Base-by-base conservation (phyloP, 768 basidiomycete genomes). In the Rickenella mellea region DNA sequence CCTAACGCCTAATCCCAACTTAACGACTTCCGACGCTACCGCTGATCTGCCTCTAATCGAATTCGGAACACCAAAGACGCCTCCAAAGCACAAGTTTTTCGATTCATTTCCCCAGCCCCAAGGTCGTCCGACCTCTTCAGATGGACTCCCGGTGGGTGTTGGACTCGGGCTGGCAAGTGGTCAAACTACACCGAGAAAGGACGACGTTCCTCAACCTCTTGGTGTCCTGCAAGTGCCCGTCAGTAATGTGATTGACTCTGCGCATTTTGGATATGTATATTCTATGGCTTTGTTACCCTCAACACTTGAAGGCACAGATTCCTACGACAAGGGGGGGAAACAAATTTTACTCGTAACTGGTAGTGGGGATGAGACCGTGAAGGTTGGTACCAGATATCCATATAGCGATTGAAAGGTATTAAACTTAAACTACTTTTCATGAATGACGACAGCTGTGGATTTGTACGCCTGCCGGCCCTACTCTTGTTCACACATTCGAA, bases 251-350 rank as follows among this genome's bases (percentile, higher is more conserved):
- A 68, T 91, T 21, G 80, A 86, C 50, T 86, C 88, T 1, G 94
- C 92, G 3, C 94, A 98, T 60, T 93, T 80, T 56, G 94, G 94
- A 7, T 98, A 98, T 55, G 73, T 97, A 10, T 93, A 94, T 56
- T 89, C 84, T 51, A 80, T 91, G 78, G 62, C 69, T 11, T 58
- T 77, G 12, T 51, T 71, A 9, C 65, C 66, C 17, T 64, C 61
- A 12, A 59, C 56, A n/a, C 56, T 59, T 35, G 63, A 63, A 42
- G 68, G 64, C 12, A 63, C 61, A 2, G 54, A 63, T 35, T 60
- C 64, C 30, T 15, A 40, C 14, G 14, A 27, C 36, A 47, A 48
- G 36, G 54, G 53, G 1, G 55, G 57, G 11, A 53, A 46, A 12
- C 51, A 45, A n/a, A 54, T 59, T 26, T 72, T 77, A 42, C 70